Percentiles rank a stretch among this genome's conserved stretches.
phyloP scores from a whole-genome alignment of 768 basidiomycete species.

The Phanerochaete carnosa region DNA sequence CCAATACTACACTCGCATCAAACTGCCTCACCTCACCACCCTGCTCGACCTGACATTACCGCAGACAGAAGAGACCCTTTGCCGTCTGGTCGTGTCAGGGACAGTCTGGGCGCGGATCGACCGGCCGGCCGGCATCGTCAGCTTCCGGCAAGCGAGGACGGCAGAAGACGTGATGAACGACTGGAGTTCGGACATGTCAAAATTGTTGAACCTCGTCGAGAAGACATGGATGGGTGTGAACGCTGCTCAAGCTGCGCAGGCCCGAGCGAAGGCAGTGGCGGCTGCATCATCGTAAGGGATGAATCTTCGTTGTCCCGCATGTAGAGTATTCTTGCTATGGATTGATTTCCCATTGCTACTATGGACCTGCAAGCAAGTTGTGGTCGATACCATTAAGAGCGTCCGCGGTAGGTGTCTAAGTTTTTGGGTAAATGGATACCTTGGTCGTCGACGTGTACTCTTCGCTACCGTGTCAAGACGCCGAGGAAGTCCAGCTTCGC shows the following conservation, averaged over 20 bases:
- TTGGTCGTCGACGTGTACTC: too few species aligned
- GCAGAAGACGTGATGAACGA: conserved; percentile 96
- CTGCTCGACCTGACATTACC: conserved; percentile 82
- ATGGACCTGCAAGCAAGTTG: neutral
- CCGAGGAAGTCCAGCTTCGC: neutral
- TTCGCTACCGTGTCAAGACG: neutral
- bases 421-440: neutral
- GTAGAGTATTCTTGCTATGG: conserved; percentile 18
- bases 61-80: conserved; percentile 86
- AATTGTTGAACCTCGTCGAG: conserved; percentile 86
- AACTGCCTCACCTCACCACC: conserved; percentile 73
- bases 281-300: neutral
- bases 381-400: neutral
- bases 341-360: neutral
- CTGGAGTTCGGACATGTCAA: conserved; percentile 97
- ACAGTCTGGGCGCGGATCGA: conserved; percentile 94
- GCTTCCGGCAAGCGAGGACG: conserved; percentile 77
- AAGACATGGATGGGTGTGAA: conserved; percentile 99
- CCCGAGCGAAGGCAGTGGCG: conserved; percentile 46
- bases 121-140: conserved; percentile 85
- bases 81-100: conserved; percentile 86
- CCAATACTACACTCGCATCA: conserved; percentile 93
- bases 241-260: conserved; percentile 82
- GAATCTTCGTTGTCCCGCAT: conserved; percentile 7
- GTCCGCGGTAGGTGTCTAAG: neutral